Evolutionary conservation across 495 filamentous ascomycete genomes (phyloP), one percentile per base, ranked within the genome.

Genomic region (Thermothielavioides terrestris): DNA sequence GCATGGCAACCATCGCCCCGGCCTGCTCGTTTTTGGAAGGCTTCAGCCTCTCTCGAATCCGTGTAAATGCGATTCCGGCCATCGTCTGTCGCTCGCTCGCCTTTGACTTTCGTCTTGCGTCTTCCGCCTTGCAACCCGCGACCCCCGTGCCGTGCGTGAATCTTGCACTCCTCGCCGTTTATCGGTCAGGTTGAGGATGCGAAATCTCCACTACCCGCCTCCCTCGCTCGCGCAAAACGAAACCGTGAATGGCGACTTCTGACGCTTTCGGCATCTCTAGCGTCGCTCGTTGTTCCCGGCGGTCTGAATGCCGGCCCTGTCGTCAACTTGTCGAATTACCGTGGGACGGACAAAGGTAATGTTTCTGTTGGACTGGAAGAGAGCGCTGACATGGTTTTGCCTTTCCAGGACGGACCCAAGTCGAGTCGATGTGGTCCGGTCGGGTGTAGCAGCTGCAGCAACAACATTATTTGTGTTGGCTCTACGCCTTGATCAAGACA

Each of bases 11-110:
- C 23, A 39, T 42, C 38, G 39, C 22, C 47, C 39, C 20, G 38
- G n/a, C n/a, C n/a, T n/a, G n/a, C n/a, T n/a, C n/a, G n/a, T n/a
- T 22, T 42, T 23, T 50, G 39, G 34, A 50, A 42, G 47, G 26
- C 18, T 12, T 25, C 36, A 34, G 27, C 30, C 22, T 14, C n/a
- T 39, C 28, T 17, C 37, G 28, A 42, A n/a, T n/a, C 47, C 21
- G 2, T 42, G 47, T 50, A 42, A 42, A 42, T 23, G 30, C 47
- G 47, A 36, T 41, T 41, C 22, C 38, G 38, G 38, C 38, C n/a
- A 26, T 25, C 38, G 38, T 14, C 39, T 37, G 28, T 49, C 36
- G 46, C 46, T 31, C 36, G 3, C 22, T 15, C 36, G 35, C 46
- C 38, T 6, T 42, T 49, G 20, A 49, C 27, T 18, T 35, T 27